phyloP scores from a whole-genome alignment of 805 yeast species.

The Ogataea dorogensis region DNA sequence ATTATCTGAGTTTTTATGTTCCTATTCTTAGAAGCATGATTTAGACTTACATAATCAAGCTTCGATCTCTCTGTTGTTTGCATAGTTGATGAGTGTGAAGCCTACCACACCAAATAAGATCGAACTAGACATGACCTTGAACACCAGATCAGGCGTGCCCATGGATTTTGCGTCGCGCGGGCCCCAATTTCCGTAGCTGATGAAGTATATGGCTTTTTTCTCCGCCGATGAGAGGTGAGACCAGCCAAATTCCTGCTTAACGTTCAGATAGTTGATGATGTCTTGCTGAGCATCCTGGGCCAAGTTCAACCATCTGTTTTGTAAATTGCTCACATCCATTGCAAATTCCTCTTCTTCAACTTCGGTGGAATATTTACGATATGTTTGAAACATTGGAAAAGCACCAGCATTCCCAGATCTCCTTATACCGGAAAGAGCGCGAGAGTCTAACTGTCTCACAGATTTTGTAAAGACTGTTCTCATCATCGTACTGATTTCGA shows the following conservation, averaged over 20 bases:
- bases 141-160: conserved; percentile 34
- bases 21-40: conserved; percentile 11
- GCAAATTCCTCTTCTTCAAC: conserved; percentile 29
- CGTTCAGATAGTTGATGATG: conserved; percentile 35
- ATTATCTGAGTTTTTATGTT: no score
- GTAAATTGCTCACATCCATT: conserved; percentile 33
- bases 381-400: no score
- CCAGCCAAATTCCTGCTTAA: conserved; percentile 40
- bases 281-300: conserved; percentile 36
- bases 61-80: conserved; percentile 24
- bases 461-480: background rate
- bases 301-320: conserved; percentile 34
- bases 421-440: no score
- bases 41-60: conserved; percentile 6
- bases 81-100: conserved; percentile 33
- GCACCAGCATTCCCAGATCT: background rate
- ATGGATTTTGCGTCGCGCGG: conserved; percentile 41
- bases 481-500: background rate
- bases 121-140: conserved; percentile 33
- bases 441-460: background rate
- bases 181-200: conserved; percentile 64
- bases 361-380: background rate
- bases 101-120: conserved; percentile 36
- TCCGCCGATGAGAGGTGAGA: conserved; percentile 45
- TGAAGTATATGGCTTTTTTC: conserved; percentile 56